A percentile compares a stretch with the other conserved stretches of the same genome.
phyloP scores from a whole-genome alignment of 768 basidiomycete species.

The Inosperma sp. region DNA sequence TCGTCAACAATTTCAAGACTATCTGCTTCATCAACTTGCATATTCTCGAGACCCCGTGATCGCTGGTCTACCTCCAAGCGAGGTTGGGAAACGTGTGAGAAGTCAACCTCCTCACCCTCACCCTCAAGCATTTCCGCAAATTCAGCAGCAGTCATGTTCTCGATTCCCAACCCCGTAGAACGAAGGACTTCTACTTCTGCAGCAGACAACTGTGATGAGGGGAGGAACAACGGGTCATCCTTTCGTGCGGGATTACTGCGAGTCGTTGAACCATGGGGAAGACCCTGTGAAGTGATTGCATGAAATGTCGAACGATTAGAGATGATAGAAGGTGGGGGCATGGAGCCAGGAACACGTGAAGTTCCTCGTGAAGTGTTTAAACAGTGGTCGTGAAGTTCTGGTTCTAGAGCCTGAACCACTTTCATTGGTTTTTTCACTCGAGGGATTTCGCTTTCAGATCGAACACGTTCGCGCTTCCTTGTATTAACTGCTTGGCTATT shows the following conservation, averaged over 20 bases:
- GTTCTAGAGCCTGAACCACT: slow-evolving; percentile 39
- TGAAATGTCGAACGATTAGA: slow-evolving; percentile 14
- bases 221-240: slow-evolving; percentile 42
- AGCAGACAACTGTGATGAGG: slow-evolving; percentile 55
- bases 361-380: slow-evolving; percentile 21
- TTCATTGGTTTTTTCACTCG: slow-evolving; percentile 51
- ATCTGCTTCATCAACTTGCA: slow-evolving; percentile 23
- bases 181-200: slow-evolving; percentile 49
- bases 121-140: slow-evolving; percentile 55
- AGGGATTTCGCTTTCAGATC: slow-evolving; percentile 36
- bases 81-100: slow-evolving; percentile 25
- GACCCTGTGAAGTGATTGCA: slow-evolving; percentile 2
- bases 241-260: slow-evolving; percentile 22
- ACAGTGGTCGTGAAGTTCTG: slow-evolving; percentile 14
- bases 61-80: too few species aligned
- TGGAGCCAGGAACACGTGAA: slow-evolving; percentile 29
- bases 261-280: neutral
- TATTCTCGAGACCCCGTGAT: too few species aligned
- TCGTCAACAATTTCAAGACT: slow-evolving; percentile 36
- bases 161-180: slow-evolving; percentile 61
- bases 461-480: slow-evolving; percentile 46
- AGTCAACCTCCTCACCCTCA: slow-evolving; percentile 53
- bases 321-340: slow-evolving; percentile 37
- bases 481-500: slow-evolving; percentile 18
- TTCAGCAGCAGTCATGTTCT: slow-evolving; percentile 61